phyloP scores from a whole-genome alignment of 2,329 filamentous ascomycete species.

The Aureobasidium melanogenum region DNA sequence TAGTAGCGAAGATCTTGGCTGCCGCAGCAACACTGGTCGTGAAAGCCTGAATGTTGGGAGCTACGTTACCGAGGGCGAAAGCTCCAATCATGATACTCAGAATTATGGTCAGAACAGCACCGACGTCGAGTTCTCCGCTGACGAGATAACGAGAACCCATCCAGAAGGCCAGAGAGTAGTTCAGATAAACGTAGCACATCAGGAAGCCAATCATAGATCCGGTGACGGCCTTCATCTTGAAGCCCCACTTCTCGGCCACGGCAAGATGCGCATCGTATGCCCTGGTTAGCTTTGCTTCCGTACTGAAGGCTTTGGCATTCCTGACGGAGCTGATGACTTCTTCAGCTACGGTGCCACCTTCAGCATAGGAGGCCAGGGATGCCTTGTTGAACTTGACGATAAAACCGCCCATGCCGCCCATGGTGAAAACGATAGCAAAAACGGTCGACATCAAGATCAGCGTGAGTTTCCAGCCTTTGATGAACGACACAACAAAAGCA shows the following conservation, averaged over 20 bases:
- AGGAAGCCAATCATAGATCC: conserved; percentile 74
- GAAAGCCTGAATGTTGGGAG: conserved; percentile 80
- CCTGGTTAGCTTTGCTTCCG: conserved; percentile 79
- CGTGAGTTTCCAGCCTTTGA: conserved; percentile 88
- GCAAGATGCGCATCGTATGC: conserved; percentile 72
- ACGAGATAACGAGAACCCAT: conserved; percentile 70
- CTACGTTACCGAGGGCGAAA: conserved; percentile 80
- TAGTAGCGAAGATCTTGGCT: conserved; percentile 86
- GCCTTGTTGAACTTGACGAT: conserved; percentile 75
- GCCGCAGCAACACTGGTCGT: conserved; percentile 74
- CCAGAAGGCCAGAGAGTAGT: conserved; percentile 85
- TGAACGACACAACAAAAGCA: conserved; percentile 82
- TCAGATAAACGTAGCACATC: conserved; percentile 77
- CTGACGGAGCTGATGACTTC: conserved; percentile 91
- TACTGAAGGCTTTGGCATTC: conserved; percentile 87
- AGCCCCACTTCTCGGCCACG: conserved; percentile 66
- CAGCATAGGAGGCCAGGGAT: conserved; percentile 69
- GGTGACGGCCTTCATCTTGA: conserved; percentile 62
- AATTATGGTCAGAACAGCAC: conserved; percentile 71
- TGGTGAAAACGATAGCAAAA: conserved; percentile 66
- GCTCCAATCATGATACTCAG: conserved; percentile 90
- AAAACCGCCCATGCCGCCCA: conserved; percentile 63
- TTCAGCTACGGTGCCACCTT: conserved; percentile 80
- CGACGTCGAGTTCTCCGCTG: conserved; percentile 54
- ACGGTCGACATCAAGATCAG: conserved; percentile 79